Percentiles rank a stretch among this genome's conserved stretches.
phyloP scores from a whole-genome alignment of 2,329 filamentous ascomycete genomes.

The Colletotrichum brevisporum region DNA sequence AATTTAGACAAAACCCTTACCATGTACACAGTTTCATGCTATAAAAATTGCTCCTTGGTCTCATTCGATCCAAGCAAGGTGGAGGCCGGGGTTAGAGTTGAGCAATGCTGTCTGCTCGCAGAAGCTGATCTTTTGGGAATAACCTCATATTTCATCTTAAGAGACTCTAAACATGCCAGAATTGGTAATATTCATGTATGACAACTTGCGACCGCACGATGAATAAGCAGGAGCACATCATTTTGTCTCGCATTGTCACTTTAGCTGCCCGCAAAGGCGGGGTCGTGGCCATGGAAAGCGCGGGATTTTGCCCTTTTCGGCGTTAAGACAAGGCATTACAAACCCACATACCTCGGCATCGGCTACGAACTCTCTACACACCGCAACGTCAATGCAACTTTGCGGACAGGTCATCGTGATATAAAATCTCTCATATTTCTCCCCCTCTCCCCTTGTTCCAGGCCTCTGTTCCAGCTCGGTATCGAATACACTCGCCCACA shows the following conservation, averaged over 20 bases:
- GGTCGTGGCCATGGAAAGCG: conserved; percentile 11
- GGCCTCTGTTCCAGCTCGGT: background rate
- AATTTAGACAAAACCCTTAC: too few species aligned
- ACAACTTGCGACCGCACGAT: background rate
- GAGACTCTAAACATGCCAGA: too few species aligned
- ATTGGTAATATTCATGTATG: background rate
- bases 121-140: too few species aligned
- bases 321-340: background rate
- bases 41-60: too few species aligned
- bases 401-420: background rate
- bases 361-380: background rate
- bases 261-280: conserved; percentile 3
- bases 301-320: background rate
- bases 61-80: too few species aligned
- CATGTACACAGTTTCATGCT: too few species aligned
- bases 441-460: background rate
- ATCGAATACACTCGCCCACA: background rate
- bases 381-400: background rate
- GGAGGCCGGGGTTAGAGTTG: too few species aligned
- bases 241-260: background rate
- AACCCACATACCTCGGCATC: conserved; percentile 4
- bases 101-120: too few species aligned
- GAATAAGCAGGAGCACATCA: conserved; percentile 25
- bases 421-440: background rate
- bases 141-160: too few species aligned